A percentile compares a stretch with the other conserved stretches of the same genome.
Conservation (phyloP, 805 yeast species). For the Brettanomyces nanus region DNA sequence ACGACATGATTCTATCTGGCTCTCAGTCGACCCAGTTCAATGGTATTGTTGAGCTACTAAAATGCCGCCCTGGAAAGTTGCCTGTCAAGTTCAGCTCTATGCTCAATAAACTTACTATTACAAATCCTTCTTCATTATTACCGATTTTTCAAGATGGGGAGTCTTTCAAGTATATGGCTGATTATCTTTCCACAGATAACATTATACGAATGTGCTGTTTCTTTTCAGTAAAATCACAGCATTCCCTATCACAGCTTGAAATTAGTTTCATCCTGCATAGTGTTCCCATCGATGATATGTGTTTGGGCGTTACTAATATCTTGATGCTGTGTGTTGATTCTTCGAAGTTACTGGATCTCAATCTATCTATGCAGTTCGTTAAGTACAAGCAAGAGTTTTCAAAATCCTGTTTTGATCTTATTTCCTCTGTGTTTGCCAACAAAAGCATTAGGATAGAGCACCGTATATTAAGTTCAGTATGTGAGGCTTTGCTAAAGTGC, state of each 20-base stretch:
- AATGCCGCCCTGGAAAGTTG: conserved; percentile 6
- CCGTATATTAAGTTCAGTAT: conserved; percentile 13
- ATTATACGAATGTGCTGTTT: conserved; percentile 18
- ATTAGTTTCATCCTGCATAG: conserved; percentile 7
- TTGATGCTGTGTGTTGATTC: conserved; percentile 19
- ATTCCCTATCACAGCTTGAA: conserved; percentile 2
- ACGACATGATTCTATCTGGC: conserved; percentile 18
- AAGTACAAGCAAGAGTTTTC: conserved; percentile 19
- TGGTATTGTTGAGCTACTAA: conserved; percentile 13
- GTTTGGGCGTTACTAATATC: conserved; percentile 16
- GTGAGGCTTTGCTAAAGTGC: conserved; percentile 18
- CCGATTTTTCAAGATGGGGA: conserved; percentile 13
- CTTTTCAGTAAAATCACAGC: conserved; percentile 3
- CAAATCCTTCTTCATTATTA: conserved; percentile 16
- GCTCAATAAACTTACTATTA: conserved; percentile 17
- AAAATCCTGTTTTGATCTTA: conserved; percentile 13
- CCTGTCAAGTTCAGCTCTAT: conserved; percentile 16
- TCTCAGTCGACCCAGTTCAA: conserved; percentile 12
- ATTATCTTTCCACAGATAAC: conserved; percentile 21
- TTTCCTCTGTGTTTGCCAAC: conserved; percentile 6
- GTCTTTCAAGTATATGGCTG: conserved; percentile 8
- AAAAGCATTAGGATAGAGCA: conserved; percentile 11
- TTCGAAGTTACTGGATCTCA: conserved; percentile 19
- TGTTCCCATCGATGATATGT: conserved; percentile 17
- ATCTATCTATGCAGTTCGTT: conserved; percentile 23